phyloP scores from a whole-genome alignment of 495 filamentous ascomycete genomes.

The Penicillium flavigenum region DNA sequence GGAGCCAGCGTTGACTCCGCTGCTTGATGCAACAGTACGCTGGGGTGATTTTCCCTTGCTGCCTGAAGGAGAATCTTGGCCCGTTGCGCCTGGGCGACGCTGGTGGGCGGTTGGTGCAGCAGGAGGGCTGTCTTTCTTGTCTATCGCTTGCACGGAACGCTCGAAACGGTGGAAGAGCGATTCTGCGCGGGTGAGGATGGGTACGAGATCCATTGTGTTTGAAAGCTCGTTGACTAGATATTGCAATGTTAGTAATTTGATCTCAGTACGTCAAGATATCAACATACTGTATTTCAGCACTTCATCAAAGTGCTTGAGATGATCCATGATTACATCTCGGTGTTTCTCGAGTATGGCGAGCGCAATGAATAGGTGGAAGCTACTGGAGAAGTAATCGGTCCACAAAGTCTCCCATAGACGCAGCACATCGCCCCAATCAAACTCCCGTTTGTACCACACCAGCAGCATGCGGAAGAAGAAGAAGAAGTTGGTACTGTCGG shows the following conservation, averaged over 20 bases:
- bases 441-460: slow-evolving; percentile 98
- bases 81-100: slow-evolving; percentile 36
- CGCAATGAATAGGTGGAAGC: slow-evolving; percentile 92
- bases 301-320: slow-evolving; percentile 93
- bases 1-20: slow-evolving; percentile 24
- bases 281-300: slow-evolving; percentile 89
- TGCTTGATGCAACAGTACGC: slow-evolving; percentile 29
- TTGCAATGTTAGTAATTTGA: slow-evolving; percentile 3
- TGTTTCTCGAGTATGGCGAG: slow-evolving; percentile 96
- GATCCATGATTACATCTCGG: slow-evolving; percentile 87
- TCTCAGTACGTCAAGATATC: not conserved
- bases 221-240: slow-evolving; percentile 81
- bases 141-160: slow-evolving; percentile 79
- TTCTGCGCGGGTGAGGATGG: slow-evolving; percentile 83
- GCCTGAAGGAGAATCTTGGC: slow-evolving; percentile 14
- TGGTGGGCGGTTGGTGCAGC: slow-evolving; percentile 57
- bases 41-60: slow-evolving; percentile 40
- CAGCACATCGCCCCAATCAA: slow-evolving; percentile 81
- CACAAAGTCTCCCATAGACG: slow-evolving; percentile 90
- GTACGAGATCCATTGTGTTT: slow-evolving; percentile 83
- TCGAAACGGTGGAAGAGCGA: slow-evolving; percentile 84
- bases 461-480: slow-evolving; percentile 99
- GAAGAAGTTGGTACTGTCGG: slow-evolving; percentile 97
- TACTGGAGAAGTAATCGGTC: slow-evolving; percentile 86
- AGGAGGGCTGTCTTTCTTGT: slow-evolving; percentile 82